Evolutionary conservation across 495 filamentous ascomycete genomes (phyloP), one percentile per base, ranked within the genome.

Genomic region (Podospora bellae-mahoneyi): DNA sequence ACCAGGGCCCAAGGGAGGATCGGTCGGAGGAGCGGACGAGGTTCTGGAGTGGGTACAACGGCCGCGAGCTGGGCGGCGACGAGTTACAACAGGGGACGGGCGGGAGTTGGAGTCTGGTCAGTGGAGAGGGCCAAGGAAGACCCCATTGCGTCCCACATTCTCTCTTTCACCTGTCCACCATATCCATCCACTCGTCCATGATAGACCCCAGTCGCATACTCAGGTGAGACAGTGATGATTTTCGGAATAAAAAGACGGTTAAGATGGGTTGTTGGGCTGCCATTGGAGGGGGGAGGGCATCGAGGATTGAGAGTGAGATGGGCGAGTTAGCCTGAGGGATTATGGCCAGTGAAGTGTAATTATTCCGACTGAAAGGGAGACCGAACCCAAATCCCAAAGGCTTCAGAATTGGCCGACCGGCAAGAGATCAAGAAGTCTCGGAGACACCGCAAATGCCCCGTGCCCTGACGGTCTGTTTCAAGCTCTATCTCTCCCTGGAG

Each of bases 31-130:
- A 71, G 54, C 65, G 59, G 72, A 54, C 64, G 74, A 68, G 68
- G 64, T 65, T 65, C 66, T 71, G 64, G 71, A 73, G 66, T 60
- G 55, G 75, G 67, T 74, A 72, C 69, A 71, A 76, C 67, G 69
- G 65, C 69, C 64, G 68, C 66, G 64, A 72, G 71, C 69, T 67
- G 70, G 65, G 66, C 62, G 13, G 39, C 39, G 39, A 48, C 39
- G 15, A 48, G 39, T 48, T 16, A 55, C 61, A 39, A 64, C 67
- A 74, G 60, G 48, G 64, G 74, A 69, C 63, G 61, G 68, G 39
- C 39, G 39, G 39, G 39, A 48, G 39, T 48, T 48, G 13, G 69
- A 70, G 63, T 70, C 55, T 28, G 58, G 71, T 53, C 44, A 66
- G 67, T 68, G 70, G 64, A 66, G 44, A 68, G 61, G 48, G 34